phyloP scores from a whole-genome alignment of 495 filamentous ascomycete genomes.

The Hypoxylon lenormandii region DNA sequence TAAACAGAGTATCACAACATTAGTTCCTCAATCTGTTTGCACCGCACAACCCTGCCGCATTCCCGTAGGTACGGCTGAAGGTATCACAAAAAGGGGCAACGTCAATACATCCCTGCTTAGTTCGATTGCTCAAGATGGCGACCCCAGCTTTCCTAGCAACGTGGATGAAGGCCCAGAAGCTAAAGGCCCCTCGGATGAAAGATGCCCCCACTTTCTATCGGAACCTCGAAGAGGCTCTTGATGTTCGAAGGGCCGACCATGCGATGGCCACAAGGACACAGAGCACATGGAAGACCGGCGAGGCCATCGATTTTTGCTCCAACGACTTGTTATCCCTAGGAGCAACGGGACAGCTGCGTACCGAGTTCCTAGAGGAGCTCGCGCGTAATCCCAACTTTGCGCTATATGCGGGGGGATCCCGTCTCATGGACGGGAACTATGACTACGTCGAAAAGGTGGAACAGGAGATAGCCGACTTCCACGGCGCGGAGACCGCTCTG shows the following conservation, averaged over 20 bases:
- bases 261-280: conserved; percentile 18
- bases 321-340: conserved; percentile 61
- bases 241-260: conserved; percentile 41
- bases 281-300: conserved; percentile 31
- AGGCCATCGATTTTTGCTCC: conserved; percentile 59
- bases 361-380: conserved; percentile 56
- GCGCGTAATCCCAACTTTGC: conserved; percentile 34
- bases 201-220: conserved; percentile 47
- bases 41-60: background rate
- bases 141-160: conserved; percentile 15
- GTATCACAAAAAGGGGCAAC: too few species aligned
- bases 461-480: conserved; percentile 69
- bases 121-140: conserved; percentile 14
- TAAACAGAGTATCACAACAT: background rate
- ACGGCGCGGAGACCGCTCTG: conserved; percentile 64
- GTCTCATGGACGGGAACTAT: conserved; percentile 69
- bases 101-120: background rate
- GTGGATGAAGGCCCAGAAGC: conserved; percentile 38
- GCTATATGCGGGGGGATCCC: conserved; percentile 56
- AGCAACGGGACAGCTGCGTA: conserved; percentile 41
- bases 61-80: conserved; percentile 3
- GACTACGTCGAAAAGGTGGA: conserved; percentile 69
- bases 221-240: conserved; percentile 52
- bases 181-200: conserved; percentile 42
- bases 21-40: conserved; percentile 12